These are phyloP conservation scores for Mycosphaerella arachidis DNA, from an alignment of 2,329 filamentous ascomycete genomes.

Conservation along the genomic window DNA sequence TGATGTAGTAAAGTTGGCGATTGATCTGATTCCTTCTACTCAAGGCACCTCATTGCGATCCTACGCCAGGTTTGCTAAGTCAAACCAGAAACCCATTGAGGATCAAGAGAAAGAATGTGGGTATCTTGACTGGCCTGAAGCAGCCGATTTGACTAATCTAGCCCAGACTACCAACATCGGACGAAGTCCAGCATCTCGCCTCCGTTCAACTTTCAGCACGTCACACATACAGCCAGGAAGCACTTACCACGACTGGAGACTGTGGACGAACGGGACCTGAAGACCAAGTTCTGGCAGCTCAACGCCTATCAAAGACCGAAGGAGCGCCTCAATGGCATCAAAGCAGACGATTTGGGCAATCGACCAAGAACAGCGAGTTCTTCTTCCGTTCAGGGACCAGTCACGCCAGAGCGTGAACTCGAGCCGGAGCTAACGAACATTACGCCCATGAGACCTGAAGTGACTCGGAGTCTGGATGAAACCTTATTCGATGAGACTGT, in stretches of 20 bases:
- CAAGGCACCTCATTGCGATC: not conserved
- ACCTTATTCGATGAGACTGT: conserved; percentile 25
- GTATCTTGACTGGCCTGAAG: not conserved
- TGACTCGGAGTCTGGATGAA: conserved; percentile 20
- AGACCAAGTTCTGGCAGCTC: conserved; percentile 51
- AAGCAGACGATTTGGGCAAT: conserved; percentile 43
- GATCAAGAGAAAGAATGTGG: conserved; percentile 19
- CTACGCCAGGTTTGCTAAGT: not conserved
- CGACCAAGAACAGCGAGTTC: not conserved
- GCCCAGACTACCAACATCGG: conserved; percentile 27
- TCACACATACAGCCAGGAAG: conserved; percentile 55
- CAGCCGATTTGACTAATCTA: not conserved
- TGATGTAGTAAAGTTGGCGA: not conserved
- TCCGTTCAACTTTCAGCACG: conserved; percentile 61
- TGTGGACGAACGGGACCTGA: conserved; percentile 49
- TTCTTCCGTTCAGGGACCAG: not conserved
- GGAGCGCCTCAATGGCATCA: conserved; percentile 49
- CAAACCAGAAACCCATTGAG: not conserved
- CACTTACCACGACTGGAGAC: conserved; percentile 52
- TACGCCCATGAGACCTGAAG: not conserved
- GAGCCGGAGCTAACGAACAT: not conserved
- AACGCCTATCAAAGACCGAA: conserved; percentile 50
- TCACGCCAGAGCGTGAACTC: not conserved
- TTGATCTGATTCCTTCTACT: not conserved
- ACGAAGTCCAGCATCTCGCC: conserved; percentile 53